These are phyloP conservation scores for Coemansia aciculifera DNA, from an alignment of 192 early-diverging fungal species.

Conservation along the genomic window DNA sequence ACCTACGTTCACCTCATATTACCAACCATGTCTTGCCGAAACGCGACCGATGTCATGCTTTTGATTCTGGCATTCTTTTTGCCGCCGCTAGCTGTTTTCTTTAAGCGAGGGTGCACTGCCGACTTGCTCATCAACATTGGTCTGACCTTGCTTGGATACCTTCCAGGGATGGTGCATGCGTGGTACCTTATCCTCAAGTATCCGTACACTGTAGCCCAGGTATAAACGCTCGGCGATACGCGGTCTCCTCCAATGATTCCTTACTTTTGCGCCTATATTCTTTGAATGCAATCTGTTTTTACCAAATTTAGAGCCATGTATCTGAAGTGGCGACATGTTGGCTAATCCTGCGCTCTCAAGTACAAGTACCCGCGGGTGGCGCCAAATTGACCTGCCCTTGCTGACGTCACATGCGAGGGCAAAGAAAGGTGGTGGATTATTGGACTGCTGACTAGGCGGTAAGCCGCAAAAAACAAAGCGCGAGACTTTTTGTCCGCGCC, in stretches of 20 bases:
- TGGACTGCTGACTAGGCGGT: background rate
- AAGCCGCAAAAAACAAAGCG: background rate
- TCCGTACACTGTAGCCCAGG: background rate
- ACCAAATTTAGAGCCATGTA: too few relatives aligned
- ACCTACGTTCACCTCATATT: too few relatives aligned
- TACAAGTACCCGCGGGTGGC: too few relatives aligned
- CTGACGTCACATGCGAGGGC: background rate
- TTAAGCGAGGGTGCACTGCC: slow-evolving; percentile 59
- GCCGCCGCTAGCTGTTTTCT: slow-evolving; percentile 65
- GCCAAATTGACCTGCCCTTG: background rate
- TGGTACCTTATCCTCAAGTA: slow-evolving; percentile 59
- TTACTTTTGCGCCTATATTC: background rate
- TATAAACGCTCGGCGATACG: background rate
- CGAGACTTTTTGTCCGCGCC: background rate
- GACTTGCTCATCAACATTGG: slow-evolving; percentile 70
- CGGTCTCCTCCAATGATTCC: too few relatives aligned
- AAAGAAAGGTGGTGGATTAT: background rate
- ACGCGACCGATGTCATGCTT: slow-evolving; percentile 28
- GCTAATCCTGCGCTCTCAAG: too few relatives aligned
- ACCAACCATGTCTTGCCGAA: slow-evolving; percentile 20
- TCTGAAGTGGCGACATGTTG: too few relatives aligned
- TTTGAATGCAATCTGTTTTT: background rate
- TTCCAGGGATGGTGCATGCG: slow-evolving; percentile 70
- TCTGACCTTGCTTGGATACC: slow-evolving; percentile 66
- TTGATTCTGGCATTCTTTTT: slow-evolving; percentile 55